Conservation (phyloP, 2,329 filamentous ascomycete species). For the Neofusicoccum umdonicola region DNA sequence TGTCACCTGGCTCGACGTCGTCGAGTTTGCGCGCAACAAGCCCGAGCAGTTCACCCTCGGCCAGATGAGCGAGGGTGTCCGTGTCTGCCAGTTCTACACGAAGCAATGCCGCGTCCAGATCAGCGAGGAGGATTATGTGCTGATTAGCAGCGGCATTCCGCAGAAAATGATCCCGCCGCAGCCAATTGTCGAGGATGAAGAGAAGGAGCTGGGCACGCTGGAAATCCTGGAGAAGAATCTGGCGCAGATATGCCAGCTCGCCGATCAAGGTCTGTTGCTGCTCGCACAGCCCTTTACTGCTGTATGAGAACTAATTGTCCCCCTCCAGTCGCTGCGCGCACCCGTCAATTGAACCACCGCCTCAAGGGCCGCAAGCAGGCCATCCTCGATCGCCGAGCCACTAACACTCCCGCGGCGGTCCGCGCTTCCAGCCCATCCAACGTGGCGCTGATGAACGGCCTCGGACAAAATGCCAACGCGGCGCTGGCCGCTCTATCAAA, state of each 20-base stretch:
- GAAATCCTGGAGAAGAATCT: constrained; percentile 81
- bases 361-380: constrained; percentile 71
- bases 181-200: constrained; percentile 81
- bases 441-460: constrained; percentile 42
- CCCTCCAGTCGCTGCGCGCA: constrained; percentile 60
- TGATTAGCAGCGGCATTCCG: constrained; percentile 78
- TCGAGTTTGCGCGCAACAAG: constrained; percentile 78
- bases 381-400: constrained; percentile 64
- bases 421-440: constrained; percentile 41
- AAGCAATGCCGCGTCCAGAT: constrained; percentile 83
- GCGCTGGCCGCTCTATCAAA: constrained; percentile 22
- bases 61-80: constrained; percentile 64
- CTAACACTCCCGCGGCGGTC: constrained; percentile 41
- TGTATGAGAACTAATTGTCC: background rate
- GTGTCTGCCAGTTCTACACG: constrained; percentile 77
- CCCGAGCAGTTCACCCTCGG: constrained; percentile 74
- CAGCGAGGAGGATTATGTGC: constrained; percentile 79
- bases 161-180: constrained; percentile 79
- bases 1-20: constrained; percentile 81
- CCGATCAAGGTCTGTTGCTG: constrained; percentile 62
- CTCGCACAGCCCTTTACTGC: background rate
- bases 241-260: constrained; percentile 72
- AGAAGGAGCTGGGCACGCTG: constrained; percentile 77
- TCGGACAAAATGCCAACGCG: constrained; percentile 34
- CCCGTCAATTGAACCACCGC: constrained; percentile 77